phyloP scores from a whole-genome alignment of 2,329 filamentous ascomycete genomes.

The Colletotrichum incanum region DNA sequence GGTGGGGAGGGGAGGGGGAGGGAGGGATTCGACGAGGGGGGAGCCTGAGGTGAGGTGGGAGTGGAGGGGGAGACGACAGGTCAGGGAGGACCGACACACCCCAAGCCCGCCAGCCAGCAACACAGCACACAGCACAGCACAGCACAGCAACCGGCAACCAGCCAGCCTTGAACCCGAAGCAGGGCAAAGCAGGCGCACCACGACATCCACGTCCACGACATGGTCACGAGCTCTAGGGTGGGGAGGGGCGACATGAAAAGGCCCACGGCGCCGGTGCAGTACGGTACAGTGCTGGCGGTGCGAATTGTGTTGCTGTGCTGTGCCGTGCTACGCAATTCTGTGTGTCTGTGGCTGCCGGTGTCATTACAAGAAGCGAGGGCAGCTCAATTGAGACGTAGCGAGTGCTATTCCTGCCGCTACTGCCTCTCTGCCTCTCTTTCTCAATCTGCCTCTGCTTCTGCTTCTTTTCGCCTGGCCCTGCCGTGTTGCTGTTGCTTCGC shows the following conservation, averaged over 20 bases:
- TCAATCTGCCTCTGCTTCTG: not conserved
- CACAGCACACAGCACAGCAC: not conserved
- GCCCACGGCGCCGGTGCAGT: constrained; percentile 11
- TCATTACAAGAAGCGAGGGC: not conserved
- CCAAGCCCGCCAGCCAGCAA: constrained; percentile 11
- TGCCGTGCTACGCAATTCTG: not conserved
- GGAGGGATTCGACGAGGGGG: constrained; percentile 17
- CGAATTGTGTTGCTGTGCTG: constrained; percentile 1
- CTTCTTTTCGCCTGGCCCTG: not conserved
- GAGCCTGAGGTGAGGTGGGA: constrained; percentile 24
- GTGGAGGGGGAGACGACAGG: constrained; percentile 30
- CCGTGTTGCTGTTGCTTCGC: constrained; percentile 7
- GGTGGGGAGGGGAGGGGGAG: constrained; percentile 20
- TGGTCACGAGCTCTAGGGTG: constrained; percentile 22
- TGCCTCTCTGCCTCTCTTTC: not conserved
- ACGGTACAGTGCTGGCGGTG: not conserved
- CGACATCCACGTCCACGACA: constrained; percentile 6
- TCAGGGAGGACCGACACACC: not conserved
- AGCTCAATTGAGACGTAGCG: not conserved
- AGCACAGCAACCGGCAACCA: constrained; percentile 19
- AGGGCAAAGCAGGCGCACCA: constrained; percentile 12
- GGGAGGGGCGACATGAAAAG: not conserved
- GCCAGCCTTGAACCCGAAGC: constrained; percentile 10
- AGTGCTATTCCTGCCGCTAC: not conserved
- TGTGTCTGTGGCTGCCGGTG: not conserved